A percentile compares a stretch with the other conserved stretches of the same genome.
phyloP scores from a whole-genome alignment of 2,329 filamentous ascomycete species.

The Immersiporthe knoxdaviesiana region DNA sequence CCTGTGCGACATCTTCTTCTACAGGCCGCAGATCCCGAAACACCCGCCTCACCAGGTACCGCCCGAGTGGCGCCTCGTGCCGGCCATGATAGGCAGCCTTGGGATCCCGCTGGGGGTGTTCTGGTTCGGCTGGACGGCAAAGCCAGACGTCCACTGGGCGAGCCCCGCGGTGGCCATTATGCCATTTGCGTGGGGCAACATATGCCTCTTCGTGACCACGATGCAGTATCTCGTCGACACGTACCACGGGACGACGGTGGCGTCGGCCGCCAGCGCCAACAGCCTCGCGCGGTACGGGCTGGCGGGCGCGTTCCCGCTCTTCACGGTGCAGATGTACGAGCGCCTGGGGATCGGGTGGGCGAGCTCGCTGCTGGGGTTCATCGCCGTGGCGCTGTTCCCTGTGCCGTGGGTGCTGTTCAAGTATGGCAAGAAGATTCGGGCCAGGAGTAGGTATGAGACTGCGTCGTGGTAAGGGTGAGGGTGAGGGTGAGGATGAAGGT shows the following conservation, averaged over 20 bases:
- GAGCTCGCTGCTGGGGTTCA: conserved; percentile 50
- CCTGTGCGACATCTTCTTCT: conserved; percentile 47
- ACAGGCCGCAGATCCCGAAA: conserved; percentile 41
- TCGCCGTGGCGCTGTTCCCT: conserved; percentile 52
- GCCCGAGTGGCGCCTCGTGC: conserved; percentile 62
- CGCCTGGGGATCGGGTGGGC: conserved; percentile 51
- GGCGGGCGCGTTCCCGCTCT: conserved; percentile 62
- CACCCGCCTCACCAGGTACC: conserved; percentile 43
- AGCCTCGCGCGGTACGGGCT: conserved; percentile 59
- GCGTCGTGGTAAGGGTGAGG: conserved; percentile 24
- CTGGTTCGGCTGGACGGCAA: conserved; percentile 63
- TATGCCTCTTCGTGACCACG: conserved; percentile 60
- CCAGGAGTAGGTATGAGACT: conserved; percentile 45
- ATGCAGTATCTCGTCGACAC: conserved; percentile 59
- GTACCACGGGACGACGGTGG: conserved; percentile 58
- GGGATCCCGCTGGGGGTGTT: conserved; percentile 58
- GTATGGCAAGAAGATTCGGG: conserved; percentile 48
- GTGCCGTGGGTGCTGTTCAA: conserved; percentile 58
- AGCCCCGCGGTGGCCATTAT: conserved; percentile 55
- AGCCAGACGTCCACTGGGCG: conserved; percentile 51
- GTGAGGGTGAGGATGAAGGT: not conserved
- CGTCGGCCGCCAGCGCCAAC: conserved; percentile 63
- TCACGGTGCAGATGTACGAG: conserved; percentile 59
- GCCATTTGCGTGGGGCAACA: conserved; percentile 62
- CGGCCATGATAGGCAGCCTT: conserved; percentile 60